Base-by-base conservation (phyloP, 2,329 filamentous ascomycete genomes). In the Diplodia scrobiculata region DNA sequence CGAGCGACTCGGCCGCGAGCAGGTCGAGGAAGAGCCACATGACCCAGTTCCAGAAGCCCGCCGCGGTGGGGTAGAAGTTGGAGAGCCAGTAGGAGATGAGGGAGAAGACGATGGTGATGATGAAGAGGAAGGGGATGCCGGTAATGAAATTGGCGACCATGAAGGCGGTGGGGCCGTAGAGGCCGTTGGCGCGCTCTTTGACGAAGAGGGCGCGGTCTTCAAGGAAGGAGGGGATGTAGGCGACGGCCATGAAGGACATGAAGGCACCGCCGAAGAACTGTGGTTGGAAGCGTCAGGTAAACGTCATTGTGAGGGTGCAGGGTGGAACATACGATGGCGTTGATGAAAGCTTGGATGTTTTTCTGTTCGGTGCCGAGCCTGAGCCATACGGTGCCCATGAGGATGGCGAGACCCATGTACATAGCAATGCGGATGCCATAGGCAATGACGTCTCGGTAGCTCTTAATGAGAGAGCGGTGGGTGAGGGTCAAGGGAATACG, bases 321-420 rank as follows among this genome's bases (percentile, higher is more conserved):
- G 5, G 3, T 1, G 0, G 19, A 2, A 6, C 62, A 54, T 36
- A 65, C 50, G 72, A 96, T 90, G 55, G 91, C 90, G 74, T 96
- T 96, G 76, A 88, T 91, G 72, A 91, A 90, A 0, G 91, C 87
- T 71, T 91, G 89, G 70, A 96, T 94, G 67, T 89, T 89, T 66
- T 83, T 80, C 74, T 96, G 91, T 0, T 83, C 79, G 0, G 88
- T 83, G 3, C 83, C 79, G 2, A 96, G 82, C 5, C 91, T 86
- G 14, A 96, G 79, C 88, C 91, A 96, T 13, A 96, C 90, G 0
- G 92, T 96, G 5, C 92, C 91, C 89, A 94, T 92, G 85, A 95
- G 89, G 71, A 95, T 86, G 1, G 91, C 91, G 17, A 96, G 82
- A 78, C 86, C 86, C 68, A 89, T 82, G 76, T 96, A 95, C 91